These are phyloP conservation scores for Aeschynomene evenia DNA, from an alignment of 306 rosid species.

Conservation along the genomic window DNA sequence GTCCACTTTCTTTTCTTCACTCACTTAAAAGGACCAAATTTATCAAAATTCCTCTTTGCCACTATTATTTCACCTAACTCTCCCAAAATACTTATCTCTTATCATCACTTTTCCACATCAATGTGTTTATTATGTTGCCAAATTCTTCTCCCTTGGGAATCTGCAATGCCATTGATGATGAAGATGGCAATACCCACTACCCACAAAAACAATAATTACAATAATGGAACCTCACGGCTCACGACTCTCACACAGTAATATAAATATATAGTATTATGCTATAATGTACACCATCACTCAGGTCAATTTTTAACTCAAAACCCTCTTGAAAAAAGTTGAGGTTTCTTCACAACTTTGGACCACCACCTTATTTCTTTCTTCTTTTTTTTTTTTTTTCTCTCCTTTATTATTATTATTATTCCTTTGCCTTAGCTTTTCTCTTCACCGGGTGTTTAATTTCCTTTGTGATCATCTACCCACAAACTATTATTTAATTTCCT, in stretches of 20 bases:
- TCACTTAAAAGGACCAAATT: constrained; percentile 49
- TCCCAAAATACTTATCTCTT: too few species aligned
- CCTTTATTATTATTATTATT: not conserved
- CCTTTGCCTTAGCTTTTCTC: not conserved
- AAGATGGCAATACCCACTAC: constrained; percentile 56
- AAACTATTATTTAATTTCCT: constrained; percentile 68
- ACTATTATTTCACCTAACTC: not conserved
- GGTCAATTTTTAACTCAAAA: constrained; percentile 57
- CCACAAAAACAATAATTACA: constrained; percentile 39
- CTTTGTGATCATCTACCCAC: constrained; percentile 83
- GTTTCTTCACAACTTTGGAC: constrained; percentile 58
- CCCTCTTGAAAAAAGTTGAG: constrained; percentile 60
- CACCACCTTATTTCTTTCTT: constrained; percentile 35
- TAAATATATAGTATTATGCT: constrained; percentile 26
- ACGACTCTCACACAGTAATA: constrained; percentile 42
- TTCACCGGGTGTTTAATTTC: constrained; percentile 59
- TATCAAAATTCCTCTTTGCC: constrained; percentile 34
- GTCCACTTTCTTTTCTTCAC: constrained; percentile 52
- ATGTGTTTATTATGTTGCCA: constrained; percentile 38
- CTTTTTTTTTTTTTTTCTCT: not conserved
- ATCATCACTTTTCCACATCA: constrained; percentile 27
- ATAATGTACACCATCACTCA: constrained; percentile 57
- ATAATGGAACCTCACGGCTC: constrained; percentile 47
- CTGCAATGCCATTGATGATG: constrained; percentile 76
- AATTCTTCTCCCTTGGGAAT: constrained; percentile 75